Evolutionary conservation across 495 filamentous ascomycete genomes (phyloP).

Genomic region (Aspergillus sclerotiicarbonarius): DNA sequence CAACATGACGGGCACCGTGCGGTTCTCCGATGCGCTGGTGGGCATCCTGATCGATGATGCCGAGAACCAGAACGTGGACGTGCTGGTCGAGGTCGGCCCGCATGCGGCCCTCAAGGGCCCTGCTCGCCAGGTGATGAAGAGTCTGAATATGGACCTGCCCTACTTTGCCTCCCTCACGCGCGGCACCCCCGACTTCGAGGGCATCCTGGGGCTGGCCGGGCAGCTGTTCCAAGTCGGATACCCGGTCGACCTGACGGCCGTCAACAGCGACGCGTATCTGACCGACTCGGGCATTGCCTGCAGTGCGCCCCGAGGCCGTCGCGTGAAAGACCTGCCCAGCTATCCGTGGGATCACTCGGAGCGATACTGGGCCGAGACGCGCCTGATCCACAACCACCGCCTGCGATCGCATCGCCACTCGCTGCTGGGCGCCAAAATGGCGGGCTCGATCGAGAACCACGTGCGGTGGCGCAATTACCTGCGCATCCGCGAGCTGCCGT

Average conservation of each 20-base stretch:
- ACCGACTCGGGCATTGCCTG: not conserved
- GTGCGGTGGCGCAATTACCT: not conserved
- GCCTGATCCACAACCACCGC: not conserved
- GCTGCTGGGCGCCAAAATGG: not conserved
- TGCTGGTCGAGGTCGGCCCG: conserved; percentile 42
- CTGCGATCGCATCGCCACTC: not conserved
- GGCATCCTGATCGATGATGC: not conserved
- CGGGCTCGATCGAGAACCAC: not conserved
- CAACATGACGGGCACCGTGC: not conserved
- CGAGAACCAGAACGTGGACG: not conserved
- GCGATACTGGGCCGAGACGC: conserved; percentile 2
- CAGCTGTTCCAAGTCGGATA: not conserved
- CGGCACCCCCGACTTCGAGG: not conserved
- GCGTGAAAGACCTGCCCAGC: not conserved
- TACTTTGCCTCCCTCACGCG: not conserved
- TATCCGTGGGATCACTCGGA: conserved; percentile 5
- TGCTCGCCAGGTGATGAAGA: not conserved
- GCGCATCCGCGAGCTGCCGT: conserved; percentile 1
- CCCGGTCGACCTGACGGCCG: not conserved
- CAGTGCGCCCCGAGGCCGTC: not conserved
- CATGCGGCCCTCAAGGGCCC: conserved; percentile 28
- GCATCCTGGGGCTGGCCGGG: not conserved
- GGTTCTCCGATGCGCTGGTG: not conserved
- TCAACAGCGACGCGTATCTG: not conserved
- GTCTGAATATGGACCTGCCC: not conserved